These are phyloP conservation scores for Aspergillus neoniger DNA, from an alignment of 2,329 filamentous ascomycete species.

Conservation along the genomic window DNA sequence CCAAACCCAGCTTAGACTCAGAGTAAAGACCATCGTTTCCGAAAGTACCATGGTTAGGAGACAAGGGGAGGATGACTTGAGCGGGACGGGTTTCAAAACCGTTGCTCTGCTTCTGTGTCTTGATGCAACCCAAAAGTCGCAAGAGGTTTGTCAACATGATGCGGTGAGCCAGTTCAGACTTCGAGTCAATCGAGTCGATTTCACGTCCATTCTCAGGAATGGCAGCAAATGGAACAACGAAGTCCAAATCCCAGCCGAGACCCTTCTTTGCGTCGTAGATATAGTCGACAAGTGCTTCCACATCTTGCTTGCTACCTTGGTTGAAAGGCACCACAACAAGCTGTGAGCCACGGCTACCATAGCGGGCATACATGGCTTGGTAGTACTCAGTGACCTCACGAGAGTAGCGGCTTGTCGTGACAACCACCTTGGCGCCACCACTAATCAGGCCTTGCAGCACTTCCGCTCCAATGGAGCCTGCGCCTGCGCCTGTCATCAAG, in stretches of 20 bases:
- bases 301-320: conserved; percentile 96
- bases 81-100: conserved; percentile 94
- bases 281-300: conserved; percentile 90
- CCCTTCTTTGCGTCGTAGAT: conserved; percentile 97
- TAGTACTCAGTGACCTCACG: conserved; percentile 99
- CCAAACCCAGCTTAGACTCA: conserved; percentile 93
- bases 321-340: conserved; percentile 99
- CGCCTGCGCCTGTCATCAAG: conserved; percentile 97
- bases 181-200: conserved; percentile 94
- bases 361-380: conserved; percentile 96
- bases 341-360: conserved; percentile 89
- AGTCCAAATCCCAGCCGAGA: conserved; percentile 97
- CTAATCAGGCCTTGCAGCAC: conserved; percentile 94
- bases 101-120: conserved; percentile 81
- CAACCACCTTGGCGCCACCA: conserved; percentile 93
- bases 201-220: conserved; percentile 98
- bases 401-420: conserved; percentile 95
- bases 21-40: conserved; percentile 97
- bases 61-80: conserved; percentile 92
- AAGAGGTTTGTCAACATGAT: conserved; percentile 99
- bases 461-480: conserved; percentile 95
- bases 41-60: conserved; percentile 97
- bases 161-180: conserved; percentile 94
- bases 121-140: conserved; percentile 85
- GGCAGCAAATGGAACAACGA: conserved; percentile 91